Evolutionary conservation across 2,329 filamentous ascomycete genomes (phyloP).

Genomic region (Shiraia bambusicola): DNA sequence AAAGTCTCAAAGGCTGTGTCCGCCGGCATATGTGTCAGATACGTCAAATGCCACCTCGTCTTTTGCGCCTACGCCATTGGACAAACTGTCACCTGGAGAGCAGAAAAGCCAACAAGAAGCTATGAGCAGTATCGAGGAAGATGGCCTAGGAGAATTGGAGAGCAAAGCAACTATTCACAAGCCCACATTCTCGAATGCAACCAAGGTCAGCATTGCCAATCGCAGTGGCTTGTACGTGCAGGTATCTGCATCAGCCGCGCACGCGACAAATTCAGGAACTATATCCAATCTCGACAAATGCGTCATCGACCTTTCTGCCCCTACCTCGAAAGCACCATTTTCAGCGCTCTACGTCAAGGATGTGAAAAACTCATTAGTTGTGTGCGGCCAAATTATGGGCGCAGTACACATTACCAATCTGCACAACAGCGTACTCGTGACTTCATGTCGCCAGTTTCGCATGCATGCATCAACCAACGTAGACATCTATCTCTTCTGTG

Average conservation of each 20-base stretch:
- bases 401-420: slow-evolving; percentile 81
- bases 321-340: slow-evolving; percentile 59
- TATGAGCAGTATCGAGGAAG: slow-evolving; percentile 1
- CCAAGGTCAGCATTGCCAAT: slow-evolving; percentile 64
- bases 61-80: slow-evolving; percentile 44
- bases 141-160: slow-evolving; percentile 7
- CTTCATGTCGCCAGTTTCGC: slow-evolving; percentile 76
- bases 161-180: slow-evolving; percentile 36
- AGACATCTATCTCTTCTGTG: slow-evolving; percentile 78
- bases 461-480: slow-evolving; percentile 86
- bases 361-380: slow-evolving; percentile 68
- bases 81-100: slow-evolving; percentile 36
- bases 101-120: slow-evolving; percentile 32
- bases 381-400: slow-evolving; percentile 77
- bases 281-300: slow-evolving; percentile 69
- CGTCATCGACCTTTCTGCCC: slow-evolving; percentile 77
- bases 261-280: slow-evolving; percentile 72
- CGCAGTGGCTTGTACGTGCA: slow-evolving; percentile 73
- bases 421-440: slow-evolving; percentile 71
- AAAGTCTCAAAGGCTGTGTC: slow-evolving; percentile 48
- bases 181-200: slow-evolving; percentile 59
- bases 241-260: slow-evolving; percentile 68
- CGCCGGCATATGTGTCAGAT: slow-evolving; percentile 44
- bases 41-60: slow-evolving; percentile 45
- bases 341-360: slow-evolving; percentile 70